Base-by-base conservation (phyloP, 148 eudicot genomes). In the Vaccinium corymbosum region DNA sequence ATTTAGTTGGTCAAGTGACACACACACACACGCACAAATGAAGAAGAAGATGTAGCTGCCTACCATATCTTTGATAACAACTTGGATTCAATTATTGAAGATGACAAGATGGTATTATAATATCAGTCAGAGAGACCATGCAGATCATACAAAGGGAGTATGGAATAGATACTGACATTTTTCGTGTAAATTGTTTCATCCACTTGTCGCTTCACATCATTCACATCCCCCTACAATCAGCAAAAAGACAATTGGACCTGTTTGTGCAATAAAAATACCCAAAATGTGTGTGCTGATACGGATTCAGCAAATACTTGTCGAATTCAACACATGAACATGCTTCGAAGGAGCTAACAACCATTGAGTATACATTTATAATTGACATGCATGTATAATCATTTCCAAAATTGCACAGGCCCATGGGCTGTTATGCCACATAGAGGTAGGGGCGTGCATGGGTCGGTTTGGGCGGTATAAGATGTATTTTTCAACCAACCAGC, bases 121-220 rank as follows among this genome's bases (percentile, higher is more conserved):
- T 42, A 42, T 35, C 76, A 38, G 12, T 17, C 76, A 73, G 50
- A 38, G 76, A 72, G 50, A 73, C 76, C 50, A 73, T 73, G 49
- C 76, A 73, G 13, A 73, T 19, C 76, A 35, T 38, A 35, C 77
- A 73, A 73, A 38, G 51, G 77, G 50, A 35, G 62, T 20, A 84
- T 50, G 72, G 81, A 83, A 86, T 49, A 82, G 79, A 85, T 87
- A 91, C 97, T 91, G 12, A 95, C 98, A 90, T 94, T 91, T 81
- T 96, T 98, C 78, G 90, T 70, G 82, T 90, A 93, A 87, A 93
- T 91, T 57, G 95, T 94, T 93, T 95, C 98, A 80, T 95, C 88
- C 49, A 94, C 93, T 91, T 93, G 94, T 48, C 93, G 93, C 88
- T 91, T 92, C 84, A 92, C 93, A 71, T 92, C 94, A 84, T 90